phyloP scores from a whole-genome alignment of 192 early-diverging fungal genomes.

The Backusella tarrabulga region DNA sequence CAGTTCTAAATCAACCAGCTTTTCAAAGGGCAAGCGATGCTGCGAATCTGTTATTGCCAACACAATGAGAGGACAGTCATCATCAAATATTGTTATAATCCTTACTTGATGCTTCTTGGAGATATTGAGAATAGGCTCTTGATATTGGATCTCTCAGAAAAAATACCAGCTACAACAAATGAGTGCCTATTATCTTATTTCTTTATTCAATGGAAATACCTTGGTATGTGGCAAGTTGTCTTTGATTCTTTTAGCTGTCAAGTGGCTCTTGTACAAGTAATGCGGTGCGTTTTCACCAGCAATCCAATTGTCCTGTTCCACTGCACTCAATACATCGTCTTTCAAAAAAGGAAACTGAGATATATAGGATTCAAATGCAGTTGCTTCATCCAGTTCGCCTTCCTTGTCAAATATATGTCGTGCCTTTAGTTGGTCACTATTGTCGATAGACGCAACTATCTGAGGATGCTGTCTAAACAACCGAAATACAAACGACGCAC shows the following conservation, averaged over 20 bases:
- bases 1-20: conserved; percentile 31
- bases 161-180: conserved; percentile 36
- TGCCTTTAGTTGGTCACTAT: conserved; percentile 23
- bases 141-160: conserved; percentile 51
- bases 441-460: conserved; percentile 39
- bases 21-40: conserved; percentile 25
- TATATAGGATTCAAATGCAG: conserved; percentile 32
- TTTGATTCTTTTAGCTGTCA: conserved; percentile 43
- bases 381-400: conserved; percentile 4
- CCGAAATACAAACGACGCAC: conserved; percentile 41
- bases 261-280: conserved; percentile 30
- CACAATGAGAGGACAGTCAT: too few species aligned
- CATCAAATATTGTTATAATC: background rate
- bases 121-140: conserved; percentile 49
- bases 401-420: conserved; percentile 22
- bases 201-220: conserved; percentile 10
- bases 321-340: conserved; percentile 5
- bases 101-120: conserved; percentile 16
- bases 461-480: conserved; percentile 46
- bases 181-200: background rate
- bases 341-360: conserved; percentile 25
- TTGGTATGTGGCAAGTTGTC: conserved; percentile 49
- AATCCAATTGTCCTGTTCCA: conserved; percentile 22
- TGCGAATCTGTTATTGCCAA: background rate
- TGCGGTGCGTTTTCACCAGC: conserved; percentile 36